Conservation (phyloP, 768 basidiomycete genomes). For the Pisolithus orientalis region DNA sequence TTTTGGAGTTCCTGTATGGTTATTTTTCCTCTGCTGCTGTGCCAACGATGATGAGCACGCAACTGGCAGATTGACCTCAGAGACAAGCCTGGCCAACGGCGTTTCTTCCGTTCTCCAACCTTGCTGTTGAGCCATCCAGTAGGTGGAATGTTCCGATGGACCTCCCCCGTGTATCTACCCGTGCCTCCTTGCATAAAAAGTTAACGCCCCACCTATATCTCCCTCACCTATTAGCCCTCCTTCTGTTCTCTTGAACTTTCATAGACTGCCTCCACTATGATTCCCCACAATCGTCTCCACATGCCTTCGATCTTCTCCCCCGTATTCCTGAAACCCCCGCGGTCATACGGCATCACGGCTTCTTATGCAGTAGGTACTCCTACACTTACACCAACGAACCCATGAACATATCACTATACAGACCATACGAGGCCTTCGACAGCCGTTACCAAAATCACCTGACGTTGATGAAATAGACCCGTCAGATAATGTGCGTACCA, state of each 20-base stretch:
- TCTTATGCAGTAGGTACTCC: conserved; percentile 47
- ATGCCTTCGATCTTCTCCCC: conserved; percentile 25
- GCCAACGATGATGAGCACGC: conserved; percentile 12
- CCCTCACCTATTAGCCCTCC: not conserved
- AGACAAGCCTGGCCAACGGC: not conserved
- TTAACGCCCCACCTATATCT: not conserved
- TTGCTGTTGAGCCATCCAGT: conserved; percentile 7
- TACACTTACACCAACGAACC: not conserved
- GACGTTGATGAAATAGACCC: conserved; percentile 23
- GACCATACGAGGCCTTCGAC: conserved; percentile 28
- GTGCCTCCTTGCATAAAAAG: conserved; percentile 12
- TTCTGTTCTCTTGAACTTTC: not conserved
- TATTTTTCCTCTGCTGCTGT: not conserved
- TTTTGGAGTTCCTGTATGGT: not conserved
- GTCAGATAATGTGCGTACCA: conserved; percentile 44
- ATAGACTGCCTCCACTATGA: conserved; percentile 23
- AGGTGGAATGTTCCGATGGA: not conserved
- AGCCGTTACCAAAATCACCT: conserved; percentile 4
- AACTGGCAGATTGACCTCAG: conserved; percentile 21
- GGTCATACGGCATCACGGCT: conserved; percentile 40
- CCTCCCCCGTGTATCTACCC: not conserved
- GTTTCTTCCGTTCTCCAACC: not conserved
- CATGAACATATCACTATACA: conserved; percentile 21
- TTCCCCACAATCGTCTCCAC: conserved; percentile 26
- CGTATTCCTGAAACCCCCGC: conserved; percentile 27